Conservation (phyloP, 768 basidiomycete species). For the Xerocomus potaroensis region DNA sequence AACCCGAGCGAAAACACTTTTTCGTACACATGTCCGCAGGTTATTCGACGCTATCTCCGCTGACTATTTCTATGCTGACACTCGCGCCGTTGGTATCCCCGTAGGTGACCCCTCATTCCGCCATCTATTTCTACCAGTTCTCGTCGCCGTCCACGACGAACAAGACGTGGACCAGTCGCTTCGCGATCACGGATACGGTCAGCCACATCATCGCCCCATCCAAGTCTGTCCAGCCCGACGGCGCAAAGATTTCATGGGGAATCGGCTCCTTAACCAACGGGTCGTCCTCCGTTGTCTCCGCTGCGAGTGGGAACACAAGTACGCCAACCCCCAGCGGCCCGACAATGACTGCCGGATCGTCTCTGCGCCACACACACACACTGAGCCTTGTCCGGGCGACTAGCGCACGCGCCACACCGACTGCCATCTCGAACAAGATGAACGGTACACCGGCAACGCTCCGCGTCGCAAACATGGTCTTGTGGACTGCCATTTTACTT, state of each 20-base stretch:
- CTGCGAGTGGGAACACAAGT: background rate
- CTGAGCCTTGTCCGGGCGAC: background rate
- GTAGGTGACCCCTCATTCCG: slow-evolving; percentile 58
- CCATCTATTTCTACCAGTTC: slow-evolving; percentile 84
- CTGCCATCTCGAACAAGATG: background rate
- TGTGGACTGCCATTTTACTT: too few relatives aligned
- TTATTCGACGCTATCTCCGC: slow-evolving; percentile 29
- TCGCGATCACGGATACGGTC: slow-evolving; percentile 57
- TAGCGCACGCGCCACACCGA: background rate
- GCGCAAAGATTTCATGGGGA: slow-evolving; percentile 59
- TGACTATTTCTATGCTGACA: background rate
- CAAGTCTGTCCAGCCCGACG: slow-evolving; percentile 51
- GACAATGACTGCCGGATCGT: slow-evolving; percentile 2
- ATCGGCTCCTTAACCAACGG: slow-evolving; percentile 49
- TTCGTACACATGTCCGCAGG: slow-evolving; percentile 63
- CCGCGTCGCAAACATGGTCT: too few relatives aligned
- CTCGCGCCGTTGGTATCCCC: background rate
- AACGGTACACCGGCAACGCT: too few relatives aligned
- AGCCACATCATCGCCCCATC: slow-evolving; percentile 46
- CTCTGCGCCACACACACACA: background rate
- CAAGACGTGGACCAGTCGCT: slow-evolving; percentile 69
- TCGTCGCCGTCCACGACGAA: slow-evolving; percentile 37
- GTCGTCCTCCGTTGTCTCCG: slow-evolving; percentile 30
- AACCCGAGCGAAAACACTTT: slow-evolving; percentile 39
- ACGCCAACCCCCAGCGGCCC: background rate